Percentiles rank a stretch among this genome's conserved stretches.
phyloP scores from a whole-genome alignment of 257 asterid species.

The Nemophila menziesii region DNA sequence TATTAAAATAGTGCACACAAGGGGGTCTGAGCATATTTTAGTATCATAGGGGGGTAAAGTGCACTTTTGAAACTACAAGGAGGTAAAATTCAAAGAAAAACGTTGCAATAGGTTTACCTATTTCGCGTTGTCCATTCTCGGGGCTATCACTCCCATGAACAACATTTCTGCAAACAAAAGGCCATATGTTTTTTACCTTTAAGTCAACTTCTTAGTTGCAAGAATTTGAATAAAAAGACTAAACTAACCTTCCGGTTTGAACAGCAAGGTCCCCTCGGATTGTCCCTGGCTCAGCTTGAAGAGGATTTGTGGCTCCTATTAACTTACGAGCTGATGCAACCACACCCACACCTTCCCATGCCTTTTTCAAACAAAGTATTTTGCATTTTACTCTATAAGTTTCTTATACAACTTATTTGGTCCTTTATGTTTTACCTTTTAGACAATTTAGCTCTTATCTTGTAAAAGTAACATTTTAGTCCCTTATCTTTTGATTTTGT shows the following conservation, averaged over 20 bases:
- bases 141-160: conserved; percentile 97
- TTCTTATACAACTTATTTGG: background rate
- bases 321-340: conserved; percentile 93
- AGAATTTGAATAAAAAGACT: background rate
- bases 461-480: no score
- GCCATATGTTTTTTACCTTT: conserved; percentile 4
- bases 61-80: no score
- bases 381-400: background rate
- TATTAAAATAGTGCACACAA: background rate
- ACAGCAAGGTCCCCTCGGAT: conserved; percentile 95
- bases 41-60: no score
- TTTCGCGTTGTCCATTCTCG: conserved; percentile 78
- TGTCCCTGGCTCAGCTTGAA: conserved; percentile 92
- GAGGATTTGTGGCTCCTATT: conserved; percentile 92
- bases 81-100: no score
- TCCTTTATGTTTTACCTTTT: no score
- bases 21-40: background rate
- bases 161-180: conserved; percentile 56
- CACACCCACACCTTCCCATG: conserved; percentile 91
- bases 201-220: conserved; percentile 5
- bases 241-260: conserved; percentile 80
- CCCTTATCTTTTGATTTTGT: no score
- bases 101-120: conserved; percentile 31
- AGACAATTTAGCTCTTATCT: no score
- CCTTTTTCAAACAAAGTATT: conserved; percentile 27